phyloP scores from a whole-genome alignment of 805 yeast genomes.

The Candida hispaniensis region DNA sequence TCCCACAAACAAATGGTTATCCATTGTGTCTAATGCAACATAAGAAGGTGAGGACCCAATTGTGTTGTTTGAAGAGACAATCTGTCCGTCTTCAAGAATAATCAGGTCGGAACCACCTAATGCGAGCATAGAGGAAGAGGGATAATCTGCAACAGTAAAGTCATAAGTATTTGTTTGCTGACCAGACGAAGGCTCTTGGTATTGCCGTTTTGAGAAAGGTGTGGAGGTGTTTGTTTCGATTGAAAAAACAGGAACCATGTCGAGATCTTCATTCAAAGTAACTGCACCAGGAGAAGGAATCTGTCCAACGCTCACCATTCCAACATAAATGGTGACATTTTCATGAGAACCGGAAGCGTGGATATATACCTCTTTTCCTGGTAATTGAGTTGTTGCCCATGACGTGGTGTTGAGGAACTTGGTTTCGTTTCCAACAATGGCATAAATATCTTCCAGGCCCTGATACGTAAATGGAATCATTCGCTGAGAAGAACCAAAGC shows the following conservation, averaged over 20 bases:
- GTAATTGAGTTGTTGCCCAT: slow-evolving; percentile 2
- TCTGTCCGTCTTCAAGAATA: slow-evolving; percentile 25
- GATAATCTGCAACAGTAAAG: no score
- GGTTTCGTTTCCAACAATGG: neutral
- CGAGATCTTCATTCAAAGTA: neutral
- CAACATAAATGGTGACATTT: slow-evolving; percentile 8
- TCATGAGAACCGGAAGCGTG: slow-evolving; percentile 6
- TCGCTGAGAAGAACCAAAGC: neutral
- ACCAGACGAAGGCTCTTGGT: no score
- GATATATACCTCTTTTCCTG: slow-evolving; percentile 2
- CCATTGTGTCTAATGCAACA: no score
- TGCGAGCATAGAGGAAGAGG: slow-evolving; percentile 3
- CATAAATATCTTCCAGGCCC: slow-evolving; percentile 1
- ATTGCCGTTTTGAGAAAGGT: no score
- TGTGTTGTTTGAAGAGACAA: slow-evolving; percentile 24
- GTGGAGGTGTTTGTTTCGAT: no score
- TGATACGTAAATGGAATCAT: slow-evolving; percentile 7
- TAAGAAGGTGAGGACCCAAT: slow-evolving; percentile 21
- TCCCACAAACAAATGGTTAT: slow-evolving; percentile 25
- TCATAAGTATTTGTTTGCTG: no score
- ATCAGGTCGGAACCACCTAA: slow-evolving; percentile 11
- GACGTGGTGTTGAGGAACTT: slow-evolving; percentile 6
- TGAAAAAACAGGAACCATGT: slow-evolving; percentile 8
- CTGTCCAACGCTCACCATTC: slow-evolving; percentile 9
- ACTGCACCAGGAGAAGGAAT: slow-evolving; percentile 6